Conservation (phyloP, 2,329 filamentous ascomycete species). For the Lachnellula occidentalis region DNA sequence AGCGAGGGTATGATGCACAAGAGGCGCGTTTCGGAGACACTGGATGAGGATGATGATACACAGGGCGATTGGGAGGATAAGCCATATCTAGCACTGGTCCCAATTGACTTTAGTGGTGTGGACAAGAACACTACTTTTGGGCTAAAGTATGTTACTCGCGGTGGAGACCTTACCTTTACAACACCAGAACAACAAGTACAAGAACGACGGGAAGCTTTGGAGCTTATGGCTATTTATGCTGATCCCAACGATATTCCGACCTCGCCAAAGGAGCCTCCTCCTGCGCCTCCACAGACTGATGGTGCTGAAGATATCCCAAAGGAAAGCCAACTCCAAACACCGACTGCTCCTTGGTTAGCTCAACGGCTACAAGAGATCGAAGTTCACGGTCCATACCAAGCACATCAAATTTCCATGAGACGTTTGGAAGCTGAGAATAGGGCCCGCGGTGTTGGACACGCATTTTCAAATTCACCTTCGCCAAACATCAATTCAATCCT, state of each 20-base stretch:
- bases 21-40: slow-evolving; percentile 43
- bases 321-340: slow-evolving; percentile 19
- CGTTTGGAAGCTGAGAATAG: slow-evolving; percentile 16
- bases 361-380: slow-evolving; percentile 28
- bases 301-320: slow-evolving; percentile 4
- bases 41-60: slow-evolving; percentile 46
- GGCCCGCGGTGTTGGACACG: neutral
- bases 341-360: slow-evolving; percentile 24
- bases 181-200: slow-evolving; percentile 53
- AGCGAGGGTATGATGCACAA: slow-evolving; percentile 67
- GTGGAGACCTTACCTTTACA: slow-evolving; percentile 44
- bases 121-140: slow-evolving; percentile 36
- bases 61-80: slow-evolving; percentile 38
- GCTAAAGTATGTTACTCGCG: slow-evolving; percentile 47
- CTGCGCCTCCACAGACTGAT: slow-evolving; percentile 10
- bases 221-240: slow-evolving; percentile 47
- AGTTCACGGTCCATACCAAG: slow-evolving; percentile 26
- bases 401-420: slow-evolving; percentile 16
- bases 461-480: slow-evolving; percentile 1
- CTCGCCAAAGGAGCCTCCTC: slow-evolving; percentile 29
- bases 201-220: slow-evolving; percentile 50
- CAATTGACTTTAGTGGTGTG: slow-evolving; percentile 38
- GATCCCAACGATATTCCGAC: slow-evolving; percentile 31
- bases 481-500: slow-evolving; percentile 12
- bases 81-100: slow-evolving; percentile 46